phyloP scores from a whole-genome alignment of 257 asterid species.

The Salvia rosmarinus region DNA sequence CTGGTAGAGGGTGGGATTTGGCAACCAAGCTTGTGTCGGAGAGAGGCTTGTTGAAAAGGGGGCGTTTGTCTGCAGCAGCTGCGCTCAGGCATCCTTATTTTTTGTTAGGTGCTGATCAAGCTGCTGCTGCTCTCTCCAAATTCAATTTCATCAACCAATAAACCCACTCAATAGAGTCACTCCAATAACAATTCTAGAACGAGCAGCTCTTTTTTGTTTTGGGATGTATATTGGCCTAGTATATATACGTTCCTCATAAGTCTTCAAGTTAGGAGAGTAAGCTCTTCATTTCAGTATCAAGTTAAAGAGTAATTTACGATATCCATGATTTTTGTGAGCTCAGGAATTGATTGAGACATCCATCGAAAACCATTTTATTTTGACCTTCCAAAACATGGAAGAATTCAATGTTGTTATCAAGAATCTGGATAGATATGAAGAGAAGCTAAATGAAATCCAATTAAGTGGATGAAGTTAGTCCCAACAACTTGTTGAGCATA shows the following conservation, averaged over 20 bases:
- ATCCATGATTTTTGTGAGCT: slow-evolving; percentile 82
- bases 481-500: slow-evolving; percentile 69
- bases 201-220: too few relatives aligned
- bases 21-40: slow-evolving; percentile 81
- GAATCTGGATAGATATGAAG: slow-evolving; percentile 75
- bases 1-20: slow-evolving; percentile 98
- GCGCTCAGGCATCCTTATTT: slow-evolving; percentile 96
- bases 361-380: slow-evolving; percentile 74
- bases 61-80: slow-evolving; percentile 84
- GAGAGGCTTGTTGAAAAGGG: slow-evolving; percentile 61
- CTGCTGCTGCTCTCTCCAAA: slow-evolving; percentile 88
- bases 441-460: slow-evolving; percentile 86
- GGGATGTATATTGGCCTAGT: too few relatives aligned
- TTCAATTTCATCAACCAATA: slow-evolving; percentile 54
- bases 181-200: background rate
- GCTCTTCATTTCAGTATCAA: too few relatives aligned
- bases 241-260: too few relatives aligned
- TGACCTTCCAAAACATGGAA: too few relatives aligned
- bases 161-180: background rate
- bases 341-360: slow-evolving; percentile 60
- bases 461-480: slow-evolving; percentile 77
- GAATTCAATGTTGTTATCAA: slow-evolving; percentile 56
- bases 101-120: slow-evolving; percentile 89
- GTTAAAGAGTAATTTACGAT: background rate
- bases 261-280: too few relatives aligned